A percentile compares a stretch with the other conserved stretches of the same genome.
Evolutionary conservation across 129 eudicot genomes (phyloP).

Genomic region (Apium graveolens): DNA sequence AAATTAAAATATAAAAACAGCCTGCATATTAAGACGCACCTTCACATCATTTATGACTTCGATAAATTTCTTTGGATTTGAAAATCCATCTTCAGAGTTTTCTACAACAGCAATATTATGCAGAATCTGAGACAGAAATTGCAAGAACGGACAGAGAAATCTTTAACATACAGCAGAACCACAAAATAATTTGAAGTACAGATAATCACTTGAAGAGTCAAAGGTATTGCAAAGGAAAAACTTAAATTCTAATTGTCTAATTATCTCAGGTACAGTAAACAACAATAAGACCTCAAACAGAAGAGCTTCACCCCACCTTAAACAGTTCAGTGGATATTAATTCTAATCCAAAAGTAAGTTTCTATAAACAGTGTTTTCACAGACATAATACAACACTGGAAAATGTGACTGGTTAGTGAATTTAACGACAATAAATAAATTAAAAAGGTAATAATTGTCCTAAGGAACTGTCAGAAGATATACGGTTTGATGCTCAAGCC

Average conservation of each 20-base stretch:
- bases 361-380: not conserved
- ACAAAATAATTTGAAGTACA: not conserved
- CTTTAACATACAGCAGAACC: not conserved
- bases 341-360: not conserved
- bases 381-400: not conserved
- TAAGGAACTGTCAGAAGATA: not conserved
- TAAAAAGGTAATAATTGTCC: not conserved
- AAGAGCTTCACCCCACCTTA: not conserved
- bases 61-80: conserved; percentile 68
- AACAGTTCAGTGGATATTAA: not conserved
- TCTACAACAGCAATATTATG: conserved; percentile 80
- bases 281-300: not conserved
- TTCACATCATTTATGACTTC: conserved; percentile 58
- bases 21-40: conserved; percentile 40
- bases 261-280: too few species aligned
- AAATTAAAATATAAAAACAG: not conserved
- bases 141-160: not conserved
- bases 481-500: not conserved
- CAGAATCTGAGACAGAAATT: conserved; percentile 36
- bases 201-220: not conserved
- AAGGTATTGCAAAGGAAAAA: not conserved
- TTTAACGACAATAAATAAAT: not conserved
- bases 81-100: conserved; percentile 61
- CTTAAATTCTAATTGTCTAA: too few species aligned
- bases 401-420: not conserved